A percentile compares a stretch with the other conserved stretches of the same genome.
Conservation (phyloP, 2,329 filamentous ascomycete genomes). For the Colletotrichum destructivum region DNA sequence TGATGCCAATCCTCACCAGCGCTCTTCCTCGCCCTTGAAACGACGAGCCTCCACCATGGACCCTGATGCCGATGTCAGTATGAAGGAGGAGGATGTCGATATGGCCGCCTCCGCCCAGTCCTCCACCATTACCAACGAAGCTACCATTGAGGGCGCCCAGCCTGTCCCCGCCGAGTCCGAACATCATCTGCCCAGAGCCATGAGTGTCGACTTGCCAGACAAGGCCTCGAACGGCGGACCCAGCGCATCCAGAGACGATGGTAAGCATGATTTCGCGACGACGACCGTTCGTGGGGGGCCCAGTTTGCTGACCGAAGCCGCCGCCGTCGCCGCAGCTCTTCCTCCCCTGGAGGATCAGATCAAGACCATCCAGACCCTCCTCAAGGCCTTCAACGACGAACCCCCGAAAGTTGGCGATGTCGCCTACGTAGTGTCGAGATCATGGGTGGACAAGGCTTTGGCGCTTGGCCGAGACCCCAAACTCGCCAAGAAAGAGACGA, state of each 20-base stretch:
- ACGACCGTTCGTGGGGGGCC: neutral
- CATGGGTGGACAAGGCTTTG: conserved; percentile 83
- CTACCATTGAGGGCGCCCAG: conserved; percentile 25
- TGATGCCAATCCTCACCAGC: conserved; percentile 69
- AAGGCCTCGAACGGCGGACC: conserved; percentile 35
- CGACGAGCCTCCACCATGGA: conserved; percentile 76
- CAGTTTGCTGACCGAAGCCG: conserved; percentile 12
- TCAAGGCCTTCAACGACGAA: conserved; percentile 65
- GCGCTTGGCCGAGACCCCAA: conserved; percentile 74
- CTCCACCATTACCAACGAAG: neutral
- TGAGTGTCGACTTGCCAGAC: conserved; percentile 59
- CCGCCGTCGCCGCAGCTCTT: conserved; percentile 46
- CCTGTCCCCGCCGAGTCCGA: conserved; percentile 25
- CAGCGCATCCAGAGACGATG: conserved; percentile 15
- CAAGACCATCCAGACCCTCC: conserved; percentile 76
- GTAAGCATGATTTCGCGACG: conserved; percentile 16
- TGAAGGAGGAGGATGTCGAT: conserved; percentile 46
- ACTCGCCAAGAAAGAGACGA: conserved; percentile 70
- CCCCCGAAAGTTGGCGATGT: conserved; percentile 79
- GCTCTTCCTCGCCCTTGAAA: conserved; percentile 77
- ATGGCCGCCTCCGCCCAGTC: conserved; percentile 28
- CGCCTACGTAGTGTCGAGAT: conserved; percentile 83
- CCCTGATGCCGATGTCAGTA: conserved; percentile 57
- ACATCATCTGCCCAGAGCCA: conserved; percentile 53
- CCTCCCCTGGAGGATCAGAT: conserved; percentile 74